Evolutionary conservation across 164 flowering plant genomes (phyloP), one percentile per base, ranked within the genome.

Genomic region (Umbellularia californica): DNA sequence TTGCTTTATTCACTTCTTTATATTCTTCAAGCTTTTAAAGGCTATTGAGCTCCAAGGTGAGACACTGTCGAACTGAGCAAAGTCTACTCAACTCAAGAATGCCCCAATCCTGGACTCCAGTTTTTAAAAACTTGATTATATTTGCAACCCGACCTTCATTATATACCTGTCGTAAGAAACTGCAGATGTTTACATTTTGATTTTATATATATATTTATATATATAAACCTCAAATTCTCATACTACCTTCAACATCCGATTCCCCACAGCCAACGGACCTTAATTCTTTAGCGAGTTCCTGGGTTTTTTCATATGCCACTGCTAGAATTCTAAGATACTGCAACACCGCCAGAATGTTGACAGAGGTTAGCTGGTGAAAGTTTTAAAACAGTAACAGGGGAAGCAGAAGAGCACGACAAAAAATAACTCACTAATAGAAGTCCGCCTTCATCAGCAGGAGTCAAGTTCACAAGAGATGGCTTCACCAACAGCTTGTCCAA

Each of bases 271-370:
- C 98, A 58, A 94, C 97, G 65, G 92, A 84, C 58, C 87, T 89
- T 64, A 96, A 84, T 35, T 96, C 98, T 79, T 86, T 88, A 77
- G 98, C 95, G 81, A 96, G 95, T 76, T 96, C 98, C 82, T 83
- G 88, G 23, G 99, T 96, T 86, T 91, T 96, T 81, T 96, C 97
- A 83, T 96, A 94, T 69, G 97, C 94, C 79, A 96, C 92, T 41
- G 97, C 97, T 71, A 96, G 85, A 88, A 94, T 82, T 87, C 97
- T 92, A 67, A 94, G 97, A 86, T 92, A 94, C 99, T 96, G 90
- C 81, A 83, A 55, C 50, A 71, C 65, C 82, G 74, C 75, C 64
- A 65, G 80, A 78, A 75, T 62, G 75, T 33, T 19, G 76, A 72
- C 68, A 78, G 12, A 76, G 68, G 77, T 81, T 51, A 88, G 75